These are phyloP conservation scores for Lasiodiplodia citricola DNA, from an alignment of 2,329 filamentous ascomycete genomes.

Conservation along the genomic window DNA sequence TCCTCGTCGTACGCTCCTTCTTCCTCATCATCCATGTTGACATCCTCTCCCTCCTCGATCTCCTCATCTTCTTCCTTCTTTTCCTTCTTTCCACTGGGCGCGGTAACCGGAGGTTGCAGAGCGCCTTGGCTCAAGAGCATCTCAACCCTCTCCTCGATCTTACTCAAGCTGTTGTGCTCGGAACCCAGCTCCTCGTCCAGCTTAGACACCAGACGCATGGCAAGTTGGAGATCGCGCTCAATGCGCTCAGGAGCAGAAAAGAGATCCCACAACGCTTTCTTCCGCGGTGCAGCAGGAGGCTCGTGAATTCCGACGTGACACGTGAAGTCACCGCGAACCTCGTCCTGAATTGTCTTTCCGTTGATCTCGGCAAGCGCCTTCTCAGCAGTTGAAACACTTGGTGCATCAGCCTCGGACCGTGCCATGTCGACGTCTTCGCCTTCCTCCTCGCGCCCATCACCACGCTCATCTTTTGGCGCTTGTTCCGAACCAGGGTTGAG, in stretches of 20 bases:
- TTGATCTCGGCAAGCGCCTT: slow-evolving; percentile 94
- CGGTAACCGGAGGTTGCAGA: slow-evolving; percentile 69
- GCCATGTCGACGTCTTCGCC: slow-evolving; percentile 52
- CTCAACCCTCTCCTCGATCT: slow-evolving; percentile 86
- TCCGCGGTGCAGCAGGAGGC: slow-evolving; percentile 81
- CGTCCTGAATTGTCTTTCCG: slow-evolving; percentile 95
- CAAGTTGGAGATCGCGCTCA: slow-evolving; percentile 84
- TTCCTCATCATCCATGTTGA: slow-evolving; percentile 65
- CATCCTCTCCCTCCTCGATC: slow-evolving; percentile 71
- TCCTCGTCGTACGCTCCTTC: slow-evolving; percentile 73
- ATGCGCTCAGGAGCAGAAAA: slow-evolving; percentile 95
- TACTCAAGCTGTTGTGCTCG: slow-evolving; percentile 75
- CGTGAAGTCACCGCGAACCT: slow-evolving; percentile 91
- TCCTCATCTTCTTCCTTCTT: slow-evolving; percentile 68
- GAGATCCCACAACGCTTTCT: slow-evolving; percentile 95
- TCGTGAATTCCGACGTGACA: slow-evolving; percentile 97
- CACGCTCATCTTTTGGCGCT: slow-evolving; percentile 68
- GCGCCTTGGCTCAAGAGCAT: slow-evolving; percentile 76
- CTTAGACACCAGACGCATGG: slow-evolving; percentile 79
- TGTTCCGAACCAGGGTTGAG: slow-evolving; percentile 79
- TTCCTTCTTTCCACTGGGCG: slow-evolving; percentile 63
- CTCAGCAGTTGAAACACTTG: slow-evolving; percentile 66
- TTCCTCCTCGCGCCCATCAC: slow-evolving; percentile 75
- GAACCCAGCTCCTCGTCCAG: slow-evolving; percentile 84
- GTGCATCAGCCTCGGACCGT: slow-evolving; percentile 37